phyloP scores from a whole-genome alignment of 495 filamentous ascomycete species.

The Talaromyces thailandensis region DNA sequence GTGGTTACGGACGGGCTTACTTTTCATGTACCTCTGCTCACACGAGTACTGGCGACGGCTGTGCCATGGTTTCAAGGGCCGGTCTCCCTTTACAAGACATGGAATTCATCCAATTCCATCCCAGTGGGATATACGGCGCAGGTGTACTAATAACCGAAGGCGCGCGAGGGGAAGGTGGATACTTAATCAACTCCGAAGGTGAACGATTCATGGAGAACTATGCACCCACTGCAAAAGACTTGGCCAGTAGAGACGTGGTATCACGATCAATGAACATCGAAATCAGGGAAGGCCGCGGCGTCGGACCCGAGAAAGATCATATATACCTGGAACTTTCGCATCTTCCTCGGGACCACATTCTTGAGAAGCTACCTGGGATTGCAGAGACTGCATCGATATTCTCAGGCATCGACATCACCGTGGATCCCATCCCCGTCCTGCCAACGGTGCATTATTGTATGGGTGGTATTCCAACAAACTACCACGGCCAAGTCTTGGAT shows the following conservation, averaged over 20 bases:
- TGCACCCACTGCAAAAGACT: slow-evolving; percentile 93
- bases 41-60: slow-evolving; percentile 96
- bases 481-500: slow-evolving; percentile 90
- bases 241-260: slow-evolving; percentile 86
- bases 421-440: slow-evolving; percentile 93
- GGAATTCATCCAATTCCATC: slow-evolving; percentile 99
- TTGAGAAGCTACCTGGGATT: slow-evolving; percentile 88
- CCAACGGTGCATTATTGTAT: slow-evolving; percentile 99
- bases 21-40: slow-evolving; percentile 97
- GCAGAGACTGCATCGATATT: slow-evolving; percentile 97
- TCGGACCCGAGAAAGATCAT: slow-evolving; percentile 93
- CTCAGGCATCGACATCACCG: slow-evolving; percentile 89
- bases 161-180: slow-evolving; percentile 95
- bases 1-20: slow-evolving; percentile 93
- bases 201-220: slow-evolving; percentile 99
- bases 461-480: slow-evolving; percentile 96
- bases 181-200: slow-evolving; percentile 90
- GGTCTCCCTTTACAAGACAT: slow-evolving; percentile 98
- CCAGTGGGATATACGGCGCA: slow-evolving; percentile 97
- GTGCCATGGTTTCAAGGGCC: slow-evolving; percentile 96
- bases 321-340: slow-evolving; percentile 76
- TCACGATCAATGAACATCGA: slow-evolving; percentile 96
- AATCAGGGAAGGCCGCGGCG: slow-evolving; percentile 93
- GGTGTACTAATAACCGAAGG: slow-evolving; percentile 98
- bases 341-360: slow-evolving; percentile 58